phyloP scores from a whole-genome alignment of 768 basidiomycete genomes.

The Hypholoma sublateritium region DNA sequence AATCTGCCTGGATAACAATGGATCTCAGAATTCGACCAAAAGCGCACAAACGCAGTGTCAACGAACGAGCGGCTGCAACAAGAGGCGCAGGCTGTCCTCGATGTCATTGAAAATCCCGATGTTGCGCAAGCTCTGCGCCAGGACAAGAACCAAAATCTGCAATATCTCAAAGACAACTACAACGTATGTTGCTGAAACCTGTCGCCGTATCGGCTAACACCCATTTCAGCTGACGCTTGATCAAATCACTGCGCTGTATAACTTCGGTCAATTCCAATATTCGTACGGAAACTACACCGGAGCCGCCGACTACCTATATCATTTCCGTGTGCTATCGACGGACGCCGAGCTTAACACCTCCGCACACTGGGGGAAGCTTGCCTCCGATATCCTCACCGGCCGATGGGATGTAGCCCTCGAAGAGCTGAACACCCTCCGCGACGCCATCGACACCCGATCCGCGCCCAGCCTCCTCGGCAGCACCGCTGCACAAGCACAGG shows the following conservation, averaged over 20 bases:
- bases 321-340: conserved; percentile 96
- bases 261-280: conserved; percentile 98
- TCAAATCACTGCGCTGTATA: conserved; percentile 94
- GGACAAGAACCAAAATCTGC: conserved; percentile 96
- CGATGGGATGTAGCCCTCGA: conserved; percentile 94
- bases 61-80: conserved; percentile 84
- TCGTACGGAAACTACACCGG: conserved; percentile 97
- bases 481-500: conserved; percentile 21
- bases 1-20: neutral
- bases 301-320: conserved; percentile 97
- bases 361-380: conserved; percentile 98
- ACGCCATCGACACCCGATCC: conserved; percentile 82
- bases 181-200: conserved; percentile 48
- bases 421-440: conserved; percentile 93
- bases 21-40: conserved; percentile 74
- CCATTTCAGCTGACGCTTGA: conserved; percentile 81
- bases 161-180: conserved; percentile 92
- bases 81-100: conserved; percentile 89
- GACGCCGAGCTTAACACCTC: conserved; percentile 92
- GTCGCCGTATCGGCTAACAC: neutral
- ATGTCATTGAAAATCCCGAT: conserved; percentile 96
- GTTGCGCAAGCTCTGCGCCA: conserved; percentile 92
- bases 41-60: conserved; percentile 78
- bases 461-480: conserved; percentile 47
- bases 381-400: conserved; percentile 92